Percentiles rank a stretch among this genome's conserved stretches.
These are phyloP conservation scores for Stachybotrys chartarum DNA, from an alignment of 2,329 filamentous ascomycete genomes.

Conservation along the genomic window DNA sequence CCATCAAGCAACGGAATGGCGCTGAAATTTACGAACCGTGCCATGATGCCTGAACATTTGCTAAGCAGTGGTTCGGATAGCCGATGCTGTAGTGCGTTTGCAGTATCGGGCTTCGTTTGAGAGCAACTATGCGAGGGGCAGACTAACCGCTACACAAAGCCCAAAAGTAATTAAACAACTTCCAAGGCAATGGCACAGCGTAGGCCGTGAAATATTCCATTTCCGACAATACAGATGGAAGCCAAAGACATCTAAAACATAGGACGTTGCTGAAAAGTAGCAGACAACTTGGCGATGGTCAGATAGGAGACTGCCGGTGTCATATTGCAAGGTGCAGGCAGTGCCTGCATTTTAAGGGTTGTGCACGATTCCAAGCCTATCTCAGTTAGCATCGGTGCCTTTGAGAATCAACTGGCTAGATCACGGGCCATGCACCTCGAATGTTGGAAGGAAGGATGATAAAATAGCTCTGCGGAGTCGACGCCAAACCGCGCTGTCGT, in stretches of 20 bases:
- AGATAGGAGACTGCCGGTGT: conserved; percentile 53
- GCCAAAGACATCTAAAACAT: conserved; percentile 45
- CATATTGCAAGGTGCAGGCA: conserved; percentile 55
- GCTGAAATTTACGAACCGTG: conserved; percentile 5
- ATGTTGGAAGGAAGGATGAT: conserved; percentile 70
- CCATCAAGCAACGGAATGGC: not conserved
- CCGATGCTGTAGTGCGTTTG: conserved; percentile 5
- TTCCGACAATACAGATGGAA: conserved; percentile 47
- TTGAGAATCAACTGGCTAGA: no score
- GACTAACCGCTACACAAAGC: conserved; percentile 3
- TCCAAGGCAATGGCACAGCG: conserved; percentile 30
- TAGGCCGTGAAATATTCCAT: conserved; percentile 47
- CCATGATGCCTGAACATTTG: conserved; percentile 4
- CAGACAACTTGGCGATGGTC: conserved; percentile 44
- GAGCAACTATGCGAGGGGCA: conserved; percentile 4
- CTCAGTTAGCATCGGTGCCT: not conserved
- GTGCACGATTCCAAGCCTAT: conserved; percentile 3
- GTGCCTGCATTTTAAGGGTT: conserved; percentile 4
- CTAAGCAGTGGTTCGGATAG: conserved; percentile 5
- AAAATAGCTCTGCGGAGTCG: conserved; percentile 41
- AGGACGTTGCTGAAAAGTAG: conserved; percentile 48
- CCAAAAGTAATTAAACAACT: conserved; percentile 5
- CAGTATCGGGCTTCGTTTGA: conserved; percentile 7
- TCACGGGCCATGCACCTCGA: not conserved
- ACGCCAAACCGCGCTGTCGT: conserved; percentile 3